phyloP scores from a whole-genome alignment of 148 eudicot genomes.

The Tetragonia tetragonoides region DNA sequence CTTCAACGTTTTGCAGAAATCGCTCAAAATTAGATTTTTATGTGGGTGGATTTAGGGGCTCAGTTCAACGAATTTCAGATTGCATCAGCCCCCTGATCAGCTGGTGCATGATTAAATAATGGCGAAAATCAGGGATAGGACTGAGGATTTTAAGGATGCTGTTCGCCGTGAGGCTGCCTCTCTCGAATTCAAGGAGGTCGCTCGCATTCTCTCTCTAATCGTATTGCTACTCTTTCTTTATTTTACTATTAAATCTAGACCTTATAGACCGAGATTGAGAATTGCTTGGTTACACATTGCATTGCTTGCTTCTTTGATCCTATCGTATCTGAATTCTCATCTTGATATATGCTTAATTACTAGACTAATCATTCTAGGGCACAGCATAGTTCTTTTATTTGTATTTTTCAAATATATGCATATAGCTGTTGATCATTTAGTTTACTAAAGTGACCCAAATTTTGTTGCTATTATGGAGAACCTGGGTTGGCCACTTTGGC shows the following conservation, averaged over 20 bases:
- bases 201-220: not conserved
- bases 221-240: not conserved
- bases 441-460: not conserved
- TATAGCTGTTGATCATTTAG: not conserved
- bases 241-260: not conserved
- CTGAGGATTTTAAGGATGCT: constrained; percentile 92
- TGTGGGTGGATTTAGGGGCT: not conserved
- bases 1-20: too few species aligned
- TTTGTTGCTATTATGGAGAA: not conserved
- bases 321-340: not conserved
- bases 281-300: not conserved
- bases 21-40: too few species aligned
- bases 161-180: constrained; percentile 69
- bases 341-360: not conserved
- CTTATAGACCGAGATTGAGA: not conserved
- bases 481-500: not conserved
- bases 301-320: not conserved
- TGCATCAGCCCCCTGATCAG: not conserved
- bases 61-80: not conserved
- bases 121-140: constrained; percentile 75
- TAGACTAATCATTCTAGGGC: constrained; percentile 7
- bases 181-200: constrained; percentile 67
- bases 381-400: not conserved
- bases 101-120: constrained; percentile 31
- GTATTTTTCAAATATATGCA: too few species aligned